These are phyloP conservation scores for Cladophialophora bantiana DNA, from an alignment of 2,329 filamentous ascomycete genomes.

Conservation along the genomic window DNA sequence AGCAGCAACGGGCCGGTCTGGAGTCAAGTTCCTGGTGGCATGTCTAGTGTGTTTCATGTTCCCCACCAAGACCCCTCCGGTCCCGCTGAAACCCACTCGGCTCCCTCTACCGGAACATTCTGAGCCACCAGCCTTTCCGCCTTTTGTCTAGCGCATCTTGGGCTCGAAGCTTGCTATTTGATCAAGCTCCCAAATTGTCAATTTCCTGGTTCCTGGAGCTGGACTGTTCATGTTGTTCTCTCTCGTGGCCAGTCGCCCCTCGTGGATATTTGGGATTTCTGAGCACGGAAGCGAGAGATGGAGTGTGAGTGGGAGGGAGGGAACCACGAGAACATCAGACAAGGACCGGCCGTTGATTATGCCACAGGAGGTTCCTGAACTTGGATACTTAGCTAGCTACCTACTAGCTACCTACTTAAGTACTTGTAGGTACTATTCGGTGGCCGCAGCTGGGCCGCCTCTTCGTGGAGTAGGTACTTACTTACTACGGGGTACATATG, in stretches of 20 bases:
- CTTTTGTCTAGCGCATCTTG: neutral
- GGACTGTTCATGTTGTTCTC: neutral
- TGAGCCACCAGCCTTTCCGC: constrained; percentile 12
- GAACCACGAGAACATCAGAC: neutral
- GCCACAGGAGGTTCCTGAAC: neutral
- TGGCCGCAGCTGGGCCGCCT: no score
- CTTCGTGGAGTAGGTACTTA: no score
- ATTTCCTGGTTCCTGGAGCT: constrained; percentile 5
- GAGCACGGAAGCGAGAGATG: neutral
- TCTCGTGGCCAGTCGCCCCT: neutral
- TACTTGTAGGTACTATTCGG: no score
- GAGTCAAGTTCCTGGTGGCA: constrained; percentile 23
- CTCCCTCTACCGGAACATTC: constrained; percentile 23
- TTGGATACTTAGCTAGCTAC: neutral
- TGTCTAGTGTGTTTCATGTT: constrained; percentile 16
- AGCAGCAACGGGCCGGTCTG: constrained; percentile 16
- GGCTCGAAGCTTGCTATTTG: constrained; percentile 15
- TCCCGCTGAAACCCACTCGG: neutral
- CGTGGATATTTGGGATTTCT: neutral
- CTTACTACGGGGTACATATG: no score
- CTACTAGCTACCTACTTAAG: no score
- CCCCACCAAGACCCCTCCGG: neutral
- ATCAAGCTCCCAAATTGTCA: constrained; percentile 24
- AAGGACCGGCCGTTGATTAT: neutral
- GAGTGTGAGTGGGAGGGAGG: neutral